Conservation (phyloP, 1,284 basidiomycete genomes). For the Trichosporon sp. region DNA sequence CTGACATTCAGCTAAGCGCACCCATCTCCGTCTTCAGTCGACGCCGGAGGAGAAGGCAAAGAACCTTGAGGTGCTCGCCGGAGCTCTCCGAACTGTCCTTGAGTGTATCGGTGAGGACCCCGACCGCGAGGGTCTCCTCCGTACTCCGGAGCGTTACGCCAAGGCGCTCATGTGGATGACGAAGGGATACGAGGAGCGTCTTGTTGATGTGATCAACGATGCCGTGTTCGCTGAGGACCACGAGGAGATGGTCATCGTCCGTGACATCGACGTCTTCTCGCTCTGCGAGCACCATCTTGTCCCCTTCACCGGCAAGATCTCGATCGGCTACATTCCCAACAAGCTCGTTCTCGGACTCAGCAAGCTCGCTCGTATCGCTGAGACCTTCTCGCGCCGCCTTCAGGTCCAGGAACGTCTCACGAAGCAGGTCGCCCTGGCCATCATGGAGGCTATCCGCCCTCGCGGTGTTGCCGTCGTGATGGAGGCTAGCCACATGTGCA, state of each 20-base stretch:
- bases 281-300: constrained; percentile 99
- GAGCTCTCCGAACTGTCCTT: constrained; percentile 86
- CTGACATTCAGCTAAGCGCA: constrained; percentile 74
- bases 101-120: constrained; percentile 99
- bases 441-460: constrained; percentile 96
- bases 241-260: constrained; percentile 99
- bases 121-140: constrained; percentile 82
- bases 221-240: constrained; percentile 99
- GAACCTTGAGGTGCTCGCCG: constrained; percentile 75
- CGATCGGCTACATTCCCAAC: constrained; percentile 93
- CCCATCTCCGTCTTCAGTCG: constrained; percentile 77
- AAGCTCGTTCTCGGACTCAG: constrained; percentile 93
- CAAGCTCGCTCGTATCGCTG: constrained; percentile 95
- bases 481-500: constrained; percentile 98
- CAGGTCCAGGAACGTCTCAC: constrained; percentile 98
- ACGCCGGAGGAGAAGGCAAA: constrained; percentile 70
- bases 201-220: constrained; percentile 96
- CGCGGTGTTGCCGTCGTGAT: constrained; percentile 99
- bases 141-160: constrained; percentile 94
- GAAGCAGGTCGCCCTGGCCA: constrained; percentile 93
- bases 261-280: constrained; percentile 96
- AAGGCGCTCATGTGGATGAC: constrained; percentile 99
- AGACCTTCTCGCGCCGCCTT: constrained; percentile 92
- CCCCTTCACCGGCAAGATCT: constrained; percentile 92
- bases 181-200: constrained; percentile 92